Percentiles rank a stretch among this genome's conserved stretches.
These are phyloP conservation scores for Rhodomyrtus psidioides DNA, from an alignment of 441 rosid species.

Conservation along the genomic window DNA sequence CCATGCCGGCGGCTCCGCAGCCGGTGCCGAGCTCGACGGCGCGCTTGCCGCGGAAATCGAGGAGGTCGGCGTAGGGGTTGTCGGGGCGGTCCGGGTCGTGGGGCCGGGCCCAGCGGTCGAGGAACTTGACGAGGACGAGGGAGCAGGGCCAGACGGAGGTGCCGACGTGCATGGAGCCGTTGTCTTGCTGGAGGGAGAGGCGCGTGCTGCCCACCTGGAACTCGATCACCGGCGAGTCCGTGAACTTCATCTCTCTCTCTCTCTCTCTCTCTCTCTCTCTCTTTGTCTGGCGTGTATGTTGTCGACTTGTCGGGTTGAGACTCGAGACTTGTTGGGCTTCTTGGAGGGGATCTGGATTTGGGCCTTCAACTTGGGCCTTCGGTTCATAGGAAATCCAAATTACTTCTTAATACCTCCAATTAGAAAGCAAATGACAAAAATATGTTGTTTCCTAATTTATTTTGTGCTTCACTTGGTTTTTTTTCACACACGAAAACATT, in stretches of 20 bases:
- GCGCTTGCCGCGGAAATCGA: conserved; percentile 59
- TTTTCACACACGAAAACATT: too few species aligned
- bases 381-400: too few species aligned
- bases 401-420: too few species aligned
- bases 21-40: conserved; percentile 77
- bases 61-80: conserved; percentile 47
- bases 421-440: too few species aligned
- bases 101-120: conserved; percentile 63
- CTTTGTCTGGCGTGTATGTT: neutral
- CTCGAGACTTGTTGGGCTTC: neutral
- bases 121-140: conserved; percentile 76
- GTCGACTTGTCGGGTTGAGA: neutral
- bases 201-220: conserved; percentile 42
- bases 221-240: conserved; percentile 74
- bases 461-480: too few species aligned
- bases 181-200: conserved; percentile 79
- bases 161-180: conserved; percentile 77
- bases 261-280: neutral
- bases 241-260: conserved; percentile 52
- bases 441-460: too few species aligned
- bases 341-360: too few species aligned
- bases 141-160: conserved; percentile 93
- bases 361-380: too few species aligned
- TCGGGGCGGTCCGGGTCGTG: conserved; percentile 2
- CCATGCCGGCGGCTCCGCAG: conserved; percentile 81